Base-by-base conservation (phyloP, 257 asterid genomes). In the Nicotiana undulata region DNA sequence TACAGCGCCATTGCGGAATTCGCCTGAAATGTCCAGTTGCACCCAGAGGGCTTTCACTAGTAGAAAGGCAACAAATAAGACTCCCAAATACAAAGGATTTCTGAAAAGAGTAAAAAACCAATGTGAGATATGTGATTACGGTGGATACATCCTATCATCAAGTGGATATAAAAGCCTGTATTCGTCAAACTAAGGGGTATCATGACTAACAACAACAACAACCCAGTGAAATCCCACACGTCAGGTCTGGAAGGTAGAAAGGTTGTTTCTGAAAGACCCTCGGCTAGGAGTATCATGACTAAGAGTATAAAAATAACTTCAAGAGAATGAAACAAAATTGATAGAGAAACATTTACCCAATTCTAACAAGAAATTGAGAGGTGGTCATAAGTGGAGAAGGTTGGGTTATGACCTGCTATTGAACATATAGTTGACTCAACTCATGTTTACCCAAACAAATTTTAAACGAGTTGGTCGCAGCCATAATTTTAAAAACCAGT, bases 21-120 rank as follows among this genome's bases (percentile, higher is more conserved):
- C 98, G 64, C 91, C 94, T 24, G 95, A 77, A 63, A 96, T 86
- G 90, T 94, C 97, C 77, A 96, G 86, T 85, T 94, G 98, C 84
- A 96, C 97, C 98, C 98, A 96, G 52, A 96, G 93, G 84, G 99
- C 99, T 89, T 96, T 96, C 9, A 76, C 64, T 63, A 94, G 90
- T 80, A 94, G 94, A 80, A 80, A 94, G 66, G 82, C 93, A 65
- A 93, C 91, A 59, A 94, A 96, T 77, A 96, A 89, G 84, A 94
- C 76, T 24, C 91, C 90, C 86, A 96, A 85, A 86, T 92, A 96
- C 87, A 93, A 86, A 15, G 99, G 99, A 87, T 96, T 96, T 84
- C 99, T 96, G 97, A 64, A 84, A 86, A 79, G 84, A 79, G 79
- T 68, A 81, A 75, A 82, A 78, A 80, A 46, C 32, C 84, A 17